Percentiles rank a stretch among this genome's conserved stretches.
Evolutionary conservation across 352 stramenopile genomes (phyloP).

Genomic region (Phytophthora citricola): DNA sequence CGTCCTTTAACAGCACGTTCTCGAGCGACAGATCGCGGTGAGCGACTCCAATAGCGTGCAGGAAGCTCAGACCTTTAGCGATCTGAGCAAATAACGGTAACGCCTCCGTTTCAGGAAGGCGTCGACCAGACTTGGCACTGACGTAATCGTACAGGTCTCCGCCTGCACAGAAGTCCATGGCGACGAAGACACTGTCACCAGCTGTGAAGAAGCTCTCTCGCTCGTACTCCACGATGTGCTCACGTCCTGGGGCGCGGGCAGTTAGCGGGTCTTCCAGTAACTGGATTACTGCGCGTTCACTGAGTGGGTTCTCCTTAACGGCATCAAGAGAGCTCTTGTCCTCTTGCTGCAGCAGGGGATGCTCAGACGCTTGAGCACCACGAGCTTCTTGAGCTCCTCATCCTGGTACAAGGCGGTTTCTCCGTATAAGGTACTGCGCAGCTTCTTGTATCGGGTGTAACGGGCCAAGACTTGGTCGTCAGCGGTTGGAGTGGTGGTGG

Average conservation of each 20-base stretch:
- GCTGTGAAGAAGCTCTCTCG: slow-evolving; percentile 49
- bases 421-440: slow-evolving; percentile 63
- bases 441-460: slow-evolving; percentile 48
- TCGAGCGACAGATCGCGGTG: slow-evolving; percentile 70
- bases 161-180: slow-evolving; percentile 71
- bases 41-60: slow-evolving; percentile 55
- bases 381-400: slow-evolving; percentile 41
- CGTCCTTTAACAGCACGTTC: slow-evolving; percentile 61
- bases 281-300: slow-evolving; percentile 60
- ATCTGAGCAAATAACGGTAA: slow-evolving; percentile 52
- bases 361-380: slow-evolving; percentile 65
- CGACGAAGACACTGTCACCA: slow-evolving; percentile 55
- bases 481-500: neutral
- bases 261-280: slow-evolving; percentile 42
- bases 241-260: slow-evolving; percentile 35
- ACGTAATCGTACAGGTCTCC: slow-evolving; percentile 74
- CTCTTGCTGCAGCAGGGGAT: slow-evolving; percentile 50
- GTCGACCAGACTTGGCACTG: slow-evolving; percentile 33
- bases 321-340: slow-evolving; percentile 9
- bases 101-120: slow-evolving; percentile 47
- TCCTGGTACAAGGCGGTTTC: slow-evolving; percentile 65
- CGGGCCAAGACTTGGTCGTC: slow-evolving; percentile 30
- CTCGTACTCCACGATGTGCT: slow-evolving; percentile 56
- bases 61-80: slow-evolving; percentile 48
- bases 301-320: slow-evolving; percentile 57